These are phyloP conservation scores for Volvox carteri DNA, from an alignment of 163 green algal genomes.

Conservation along the genomic window DNA sequence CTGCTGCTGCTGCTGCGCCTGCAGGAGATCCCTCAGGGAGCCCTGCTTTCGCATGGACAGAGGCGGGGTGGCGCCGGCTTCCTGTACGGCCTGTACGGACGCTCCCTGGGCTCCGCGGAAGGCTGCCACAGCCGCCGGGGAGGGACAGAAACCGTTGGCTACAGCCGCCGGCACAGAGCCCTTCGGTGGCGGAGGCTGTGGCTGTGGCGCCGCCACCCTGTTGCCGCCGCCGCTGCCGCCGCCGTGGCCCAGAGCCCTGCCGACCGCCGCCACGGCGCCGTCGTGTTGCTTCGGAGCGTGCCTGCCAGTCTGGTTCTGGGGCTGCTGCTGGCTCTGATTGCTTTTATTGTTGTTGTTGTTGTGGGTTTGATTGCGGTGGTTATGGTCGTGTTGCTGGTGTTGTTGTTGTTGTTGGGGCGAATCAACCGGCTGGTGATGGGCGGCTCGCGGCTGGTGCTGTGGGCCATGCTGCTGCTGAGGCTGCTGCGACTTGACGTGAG, in stretches of 20 bases:
- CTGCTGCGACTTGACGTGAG: neutral
- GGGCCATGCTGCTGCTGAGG: neutral
- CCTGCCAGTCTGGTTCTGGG: neutral
- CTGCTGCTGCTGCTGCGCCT: neutral
- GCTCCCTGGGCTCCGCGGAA: no score
- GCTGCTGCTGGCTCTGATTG: neutral
- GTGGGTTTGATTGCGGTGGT: neutral
- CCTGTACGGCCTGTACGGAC: neutral
- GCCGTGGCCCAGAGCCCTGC: neutral
- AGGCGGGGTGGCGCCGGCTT: neutral
- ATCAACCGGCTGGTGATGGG: neutral
- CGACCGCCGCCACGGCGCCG: neutral
- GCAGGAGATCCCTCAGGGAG: slow-evolving; percentile 34
- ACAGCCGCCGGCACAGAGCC: neutral
- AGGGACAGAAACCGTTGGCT: slow-evolving; percentile 1
- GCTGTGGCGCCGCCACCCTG: neutral
- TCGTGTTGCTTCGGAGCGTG: neutral
- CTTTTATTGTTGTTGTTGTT: neutral
- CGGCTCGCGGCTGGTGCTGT: no score
- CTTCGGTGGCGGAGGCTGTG: neutral
- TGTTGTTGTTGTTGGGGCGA: neutral
- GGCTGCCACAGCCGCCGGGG: neutral
- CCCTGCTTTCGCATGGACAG: neutral
- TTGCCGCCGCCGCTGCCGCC: neutral
- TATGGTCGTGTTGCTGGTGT: neutral